These are phyloP conservation scores for Massariosphaeria phaeospora DNA, from an alignment of 495 filamentous ascomycete species.

Conservation along the genomic window DNA sequence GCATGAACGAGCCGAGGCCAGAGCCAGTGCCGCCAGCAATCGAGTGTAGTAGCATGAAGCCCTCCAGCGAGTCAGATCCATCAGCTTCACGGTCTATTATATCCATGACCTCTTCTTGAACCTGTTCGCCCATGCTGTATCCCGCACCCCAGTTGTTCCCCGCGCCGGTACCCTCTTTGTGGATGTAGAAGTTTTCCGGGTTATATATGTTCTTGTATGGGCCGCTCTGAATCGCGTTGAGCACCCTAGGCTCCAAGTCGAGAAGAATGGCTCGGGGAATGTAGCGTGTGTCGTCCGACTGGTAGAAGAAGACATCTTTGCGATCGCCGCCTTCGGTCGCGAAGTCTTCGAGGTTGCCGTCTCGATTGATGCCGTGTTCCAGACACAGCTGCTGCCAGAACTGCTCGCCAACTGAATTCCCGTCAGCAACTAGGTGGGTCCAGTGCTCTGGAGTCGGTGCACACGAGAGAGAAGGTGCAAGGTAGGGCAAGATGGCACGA, in stretches of 20 bases:
- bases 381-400: slow-evolving; percentile 98
- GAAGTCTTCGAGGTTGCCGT: slow-evolving; percentile 93
- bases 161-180: slow-evolving; percentile 83
- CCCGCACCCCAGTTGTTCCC: slow-evolving; percentile 98
- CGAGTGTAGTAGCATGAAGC: slow-evolving; percentile 97
- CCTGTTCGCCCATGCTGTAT: slow-evolving; percentile 82
- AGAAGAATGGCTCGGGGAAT: slow-evolving; percentile 94
- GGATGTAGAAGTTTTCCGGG: slow-evolving; percentile 95
- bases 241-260: slow-evolving; percentile 88
- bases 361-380: slow-evolving; percentile 95
- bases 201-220: slow-evolving; percentile 98
- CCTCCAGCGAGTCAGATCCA: slow-evolving; percentile 95
- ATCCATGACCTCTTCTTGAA: slow-evolving; percentile 96
- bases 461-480: not conserved
- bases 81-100: slow-evolving; percentile 99
- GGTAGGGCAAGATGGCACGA: not conserved
- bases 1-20: slow-evolving; percentile 84
- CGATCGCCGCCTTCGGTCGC: slow-evolving; percentile 94
- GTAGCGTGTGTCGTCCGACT: slow-evolving; percentile 96
- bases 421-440: not conserved
- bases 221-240: slow-evolving; percentile 85
- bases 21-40: slow-evolving; percentile 97
- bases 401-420: slow-evolving; percentile 69
- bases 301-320: slow-evolving; percentile 99
- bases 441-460: not conserved